Conservation (phyloP, 2,329 filamentous ascomycete species). For the Ophiostoma angusticollis region DNA sequence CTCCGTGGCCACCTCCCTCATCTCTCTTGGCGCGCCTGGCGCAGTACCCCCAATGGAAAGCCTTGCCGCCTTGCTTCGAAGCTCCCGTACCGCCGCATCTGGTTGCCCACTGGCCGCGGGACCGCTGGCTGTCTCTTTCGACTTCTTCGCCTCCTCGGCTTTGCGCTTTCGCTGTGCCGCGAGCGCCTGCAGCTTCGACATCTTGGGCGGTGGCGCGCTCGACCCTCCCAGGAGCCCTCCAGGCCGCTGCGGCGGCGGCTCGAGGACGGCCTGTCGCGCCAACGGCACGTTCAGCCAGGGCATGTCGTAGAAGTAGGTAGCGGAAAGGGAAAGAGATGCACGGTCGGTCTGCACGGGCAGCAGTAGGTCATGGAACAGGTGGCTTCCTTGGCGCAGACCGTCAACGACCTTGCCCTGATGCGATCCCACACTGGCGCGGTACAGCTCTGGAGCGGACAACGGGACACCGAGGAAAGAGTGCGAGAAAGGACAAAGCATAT, state of each 20-base stretch:
- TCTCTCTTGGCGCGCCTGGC: not conserved
- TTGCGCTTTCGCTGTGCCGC: slow-evolving; percentile 80
- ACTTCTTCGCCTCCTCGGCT: slow-evolving; percentile 45
- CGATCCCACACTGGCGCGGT: not conserved
- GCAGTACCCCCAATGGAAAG: slow-evolving; percentile 6
- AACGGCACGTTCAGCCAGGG: slow-evolving; percentile 69
- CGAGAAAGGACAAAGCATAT: not conserved
- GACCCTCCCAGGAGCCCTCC: slow-evolving; percentile 70
- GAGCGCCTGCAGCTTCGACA: slow-evolving; percentile 83
- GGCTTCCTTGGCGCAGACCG: slow-evolving; percentile 6
- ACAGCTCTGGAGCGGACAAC: not conserved
- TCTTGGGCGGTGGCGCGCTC: slow-evolving; percentile 49
- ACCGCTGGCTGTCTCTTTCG: slow-evolving; percentile 16
- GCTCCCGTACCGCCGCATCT: slow-evolving; percentile 15
- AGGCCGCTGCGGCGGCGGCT: slow-evolving; percentile 40
- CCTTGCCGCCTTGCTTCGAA: slow-evolving; percentile 14
- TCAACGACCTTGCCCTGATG: slow-evolving; percentile 10
- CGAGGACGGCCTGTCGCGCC: slow-evolving; percentile 51
- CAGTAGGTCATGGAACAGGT: not conserved
- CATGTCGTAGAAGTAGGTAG: slow-evolving; percentile 66
- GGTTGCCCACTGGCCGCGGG: not conserved
- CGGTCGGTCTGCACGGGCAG: slow-evolving; percentile 7
- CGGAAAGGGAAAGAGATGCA: slow-evolving; percentile 21
- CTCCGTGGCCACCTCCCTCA: not conserved
- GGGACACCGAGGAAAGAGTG: not conserved